Evolutionary conservation across 108 stramenopile species (phyloP).

Genomic region (Cafeteria roenbergensis): DNA sequence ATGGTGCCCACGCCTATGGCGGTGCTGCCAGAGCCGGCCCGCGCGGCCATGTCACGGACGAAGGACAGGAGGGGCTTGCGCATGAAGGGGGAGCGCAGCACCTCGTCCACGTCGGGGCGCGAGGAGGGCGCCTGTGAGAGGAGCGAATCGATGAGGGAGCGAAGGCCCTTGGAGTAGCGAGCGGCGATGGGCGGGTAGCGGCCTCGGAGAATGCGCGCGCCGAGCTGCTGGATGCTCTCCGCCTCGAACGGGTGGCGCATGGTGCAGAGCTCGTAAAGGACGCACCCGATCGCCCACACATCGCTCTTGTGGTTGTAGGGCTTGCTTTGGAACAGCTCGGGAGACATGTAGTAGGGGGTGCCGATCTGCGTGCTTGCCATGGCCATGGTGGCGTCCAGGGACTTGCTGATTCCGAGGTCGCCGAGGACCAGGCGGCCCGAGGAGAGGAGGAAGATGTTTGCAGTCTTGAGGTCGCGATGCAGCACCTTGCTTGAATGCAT

Average conservation of each 20-base stretch:
- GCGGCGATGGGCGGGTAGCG: constrained; percentile 24
- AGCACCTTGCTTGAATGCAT: constrained; percentile 36
- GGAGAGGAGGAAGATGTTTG: constrained; percentile 42
- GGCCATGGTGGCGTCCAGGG: constrained; percentile 47
- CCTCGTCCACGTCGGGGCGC: constrained; percentile 25
- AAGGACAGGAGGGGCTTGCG: constrained; percentile 27
- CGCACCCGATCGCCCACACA: constrained; percentile 46
- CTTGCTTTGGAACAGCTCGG: constrained; percentile 42
- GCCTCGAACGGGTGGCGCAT: constrained; percentile 44
- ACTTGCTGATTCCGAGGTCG: constrained; percentile 51
- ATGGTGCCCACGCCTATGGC: constrained; percentile 32
- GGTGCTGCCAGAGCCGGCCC: neutral
- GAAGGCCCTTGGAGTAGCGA: constrained; percentile 16
- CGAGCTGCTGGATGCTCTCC: constrained; percentile 27
- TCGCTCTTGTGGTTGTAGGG: constrained; percentile 43
- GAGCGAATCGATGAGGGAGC: constrained; percentile 22
- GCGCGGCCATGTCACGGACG: constrained; percentile 19
- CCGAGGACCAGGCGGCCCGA: constrained; percentile 49
- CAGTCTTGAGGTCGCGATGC: constrained; percentile 43
- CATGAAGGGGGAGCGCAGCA: constrained; percentile 27
- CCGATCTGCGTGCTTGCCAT: constrained; percentile 52
- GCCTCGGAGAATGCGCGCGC: constrained; percentile 30
- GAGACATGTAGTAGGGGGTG: constrained; percentile 49
- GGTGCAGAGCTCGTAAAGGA: constrained; percentile 44
- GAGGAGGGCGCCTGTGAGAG: constrained; percentile 16